Evolutionary conservation across 768 basidiomycete species (phyloP), one percentile per base, ranked within the genome.

Genomic region (Russula virescens): DNA sequence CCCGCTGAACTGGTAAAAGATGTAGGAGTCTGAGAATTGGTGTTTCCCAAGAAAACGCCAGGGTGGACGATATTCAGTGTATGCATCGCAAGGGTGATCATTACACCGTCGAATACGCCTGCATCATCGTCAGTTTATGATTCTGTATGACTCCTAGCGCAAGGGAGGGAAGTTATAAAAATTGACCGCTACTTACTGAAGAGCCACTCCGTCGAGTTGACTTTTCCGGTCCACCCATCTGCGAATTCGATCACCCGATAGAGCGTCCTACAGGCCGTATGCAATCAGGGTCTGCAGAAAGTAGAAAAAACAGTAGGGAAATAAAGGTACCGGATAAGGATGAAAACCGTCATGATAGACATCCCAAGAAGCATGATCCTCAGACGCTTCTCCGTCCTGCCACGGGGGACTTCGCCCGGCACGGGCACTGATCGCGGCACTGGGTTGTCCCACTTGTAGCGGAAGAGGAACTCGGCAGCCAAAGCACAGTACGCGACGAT

Each of bases 41-140:
- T 31, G 31, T 31, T 8, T 16, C 40, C 28, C 34, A 61, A 40
- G 31, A 61, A 48, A 28, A 55, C 7, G 14, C 60, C 56, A 43
- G 66, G 63, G 34, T 61, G 66, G 38, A 65, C 47, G 48, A 55
- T 0, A 46, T 67, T 61, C 25, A 67, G 45, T 8, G 56, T 67
- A 10, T 19, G 16, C 60, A 65, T 67, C 10, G 60, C 64, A 21
- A 55, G 55, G 14, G 19, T 9, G 47, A 67, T 61, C 66, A 65
- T 65, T 31, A 40, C 23, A 40, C 56, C 64, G 19, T 65, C 66
- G 14, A 67, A 65, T 18, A 65, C 43, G 26, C 46, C 64, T 67
- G 19, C 31, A 48, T 7, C 19, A 10, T 28, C 19, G n/a, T 14
- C 21, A 14, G 10, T 43, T 31, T 38, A 61, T 23, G n/a, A 25